Conservation (phyloP, 805 yeast species). For the Candida coquimbonensis region DNA sequence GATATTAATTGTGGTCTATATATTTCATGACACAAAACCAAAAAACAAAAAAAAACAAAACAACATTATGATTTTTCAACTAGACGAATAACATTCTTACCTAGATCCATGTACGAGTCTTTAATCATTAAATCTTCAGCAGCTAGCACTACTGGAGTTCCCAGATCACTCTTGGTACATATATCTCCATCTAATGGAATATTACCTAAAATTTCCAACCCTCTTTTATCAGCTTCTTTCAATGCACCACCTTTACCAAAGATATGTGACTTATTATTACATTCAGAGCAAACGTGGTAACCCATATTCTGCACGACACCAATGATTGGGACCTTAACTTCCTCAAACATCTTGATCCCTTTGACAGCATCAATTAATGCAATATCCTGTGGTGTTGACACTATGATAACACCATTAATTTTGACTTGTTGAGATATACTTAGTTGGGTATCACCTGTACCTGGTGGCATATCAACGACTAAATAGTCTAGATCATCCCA, state of each 20-base stretch:
- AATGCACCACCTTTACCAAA: slow-evolving; percentile 57
- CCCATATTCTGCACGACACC: slow-evolving; percentile 87
- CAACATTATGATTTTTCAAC: not conserved
- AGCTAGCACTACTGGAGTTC: slow-evolving; percentile 53
- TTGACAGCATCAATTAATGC: slow-evolving; percentile 75
- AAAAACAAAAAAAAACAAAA: not conserved
- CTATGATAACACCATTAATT: slow-evolving; percentile 75
- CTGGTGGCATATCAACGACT: slow-evolving; percentile 85
- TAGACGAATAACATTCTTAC: slow-evolving; percentile 18
- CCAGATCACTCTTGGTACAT: slow-evolving; percentile 54
- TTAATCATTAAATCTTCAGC: slow-evolving; percentile 31
- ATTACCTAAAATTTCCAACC: slow-evolving; percentile 50
- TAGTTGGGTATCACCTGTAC: slow-evolving; percentile 83
- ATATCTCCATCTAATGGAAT: slow-evolving; percentile 61
- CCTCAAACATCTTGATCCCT: slow-evolving; percentile 72
- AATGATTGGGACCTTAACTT: slow-evolving; percentile 61
- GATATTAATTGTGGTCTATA: not conserved
- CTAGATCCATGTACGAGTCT: slow-evolving; percentile 42
- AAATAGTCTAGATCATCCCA: slow-evolving; percentile 66
- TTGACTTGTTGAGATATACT: slow-evolving; percentile 74
- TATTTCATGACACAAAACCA: not conserved
- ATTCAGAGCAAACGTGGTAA: slow-evolving; percentile 65
- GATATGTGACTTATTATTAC: slow-evolving; percentile 64
- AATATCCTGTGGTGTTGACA: slow-evolving; percentile 81
- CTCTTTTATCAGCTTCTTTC: slow-evolving; percentile 42